Conservation (phyloP, 352 stramenopile species). For the Pythium aristosporum region DNA sequence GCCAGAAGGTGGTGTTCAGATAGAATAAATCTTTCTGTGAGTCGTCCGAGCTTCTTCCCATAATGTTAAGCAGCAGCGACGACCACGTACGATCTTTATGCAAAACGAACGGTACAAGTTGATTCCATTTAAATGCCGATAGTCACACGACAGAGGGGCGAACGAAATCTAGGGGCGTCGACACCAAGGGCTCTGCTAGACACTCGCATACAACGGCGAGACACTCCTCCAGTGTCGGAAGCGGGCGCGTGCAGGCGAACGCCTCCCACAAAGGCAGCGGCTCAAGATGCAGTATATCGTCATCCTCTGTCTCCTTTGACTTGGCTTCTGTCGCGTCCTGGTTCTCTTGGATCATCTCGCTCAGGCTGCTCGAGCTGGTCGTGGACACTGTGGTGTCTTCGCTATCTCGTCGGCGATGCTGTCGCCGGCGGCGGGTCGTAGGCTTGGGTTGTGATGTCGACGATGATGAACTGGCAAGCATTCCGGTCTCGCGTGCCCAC, state of each 20-base stretch:
- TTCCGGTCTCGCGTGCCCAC: slow-evolving; percentile 15
- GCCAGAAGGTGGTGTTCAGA: too few species aligned
- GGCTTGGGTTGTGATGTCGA: background rate
- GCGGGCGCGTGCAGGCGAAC: background rate
- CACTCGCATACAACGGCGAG: slow-evolving; percentile 20
- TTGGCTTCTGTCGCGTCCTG: too few species aligned
- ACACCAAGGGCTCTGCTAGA: slow-evolving; percentile 6
- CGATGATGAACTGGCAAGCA: slow-evolving; percentile 5
- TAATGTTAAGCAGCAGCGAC: too few species aligned
- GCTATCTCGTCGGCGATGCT: background rate
- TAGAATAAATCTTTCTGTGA: too few species aligned
- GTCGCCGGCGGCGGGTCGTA: background rate
- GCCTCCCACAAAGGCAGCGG: slow-evolving; percentile 8
- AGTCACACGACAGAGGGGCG: too few species aligned
- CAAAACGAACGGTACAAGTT: too few species aligned
- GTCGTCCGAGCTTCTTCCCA: too few species aligned
- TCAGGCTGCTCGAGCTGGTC: background rate
- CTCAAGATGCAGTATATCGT: slow-evolving; percentile 1
- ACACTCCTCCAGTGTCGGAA: slow-evolving; percentile 21
- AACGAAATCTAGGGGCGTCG: slow-evolving; percentile 42
- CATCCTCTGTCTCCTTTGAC: background rate
- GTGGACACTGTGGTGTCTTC: background rate
- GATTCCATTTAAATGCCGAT: too few species aligned
- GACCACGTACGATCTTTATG: too few species aligned
- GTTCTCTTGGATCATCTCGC: background rate